phyloP scores from a whole-genome alignment of 2,329 filamentous ascomycete species.

The Stachybotrys echinatus region DNA sequence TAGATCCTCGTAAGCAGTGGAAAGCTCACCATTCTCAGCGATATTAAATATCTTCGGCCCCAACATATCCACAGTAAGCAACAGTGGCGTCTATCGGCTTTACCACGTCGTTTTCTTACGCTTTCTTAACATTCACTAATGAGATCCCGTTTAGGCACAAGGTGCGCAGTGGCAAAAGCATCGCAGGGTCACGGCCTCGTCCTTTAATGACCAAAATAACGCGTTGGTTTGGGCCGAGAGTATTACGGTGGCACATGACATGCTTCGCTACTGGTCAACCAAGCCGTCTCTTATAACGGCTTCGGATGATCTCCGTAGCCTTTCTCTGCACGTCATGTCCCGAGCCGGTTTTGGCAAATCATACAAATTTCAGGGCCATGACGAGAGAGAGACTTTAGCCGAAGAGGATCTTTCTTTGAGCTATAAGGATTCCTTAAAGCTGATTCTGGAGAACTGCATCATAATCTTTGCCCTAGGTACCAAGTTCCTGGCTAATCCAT shows the following conservation, averaged over 20 bases:
- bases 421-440: constrained; percentile 5
- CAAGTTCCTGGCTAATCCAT: constrained; percentile 10
- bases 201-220: constrained; percentile 13
- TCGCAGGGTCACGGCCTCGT: neutral
- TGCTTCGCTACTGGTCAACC: constrained; percentile 11
- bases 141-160: neutral
- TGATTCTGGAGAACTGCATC: constrained; percentile 11
- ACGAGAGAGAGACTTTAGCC: constrained; percentile 2
- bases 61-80: neutral
- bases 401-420: constrained; percentile 4
- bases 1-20: neutral
- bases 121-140: neutral
- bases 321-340: constrained; percentile 14
- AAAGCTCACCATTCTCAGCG: neutral
- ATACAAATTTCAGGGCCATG: constrained; percentile 7
- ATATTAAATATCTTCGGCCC: constrained; percentile 3
- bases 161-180: constrained; percentile 1
- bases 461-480: constrained; percentile 13
- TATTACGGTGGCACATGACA: constrained; percentile 9
- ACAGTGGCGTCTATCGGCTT: too few species aligned
- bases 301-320: constrained; percentile 10
- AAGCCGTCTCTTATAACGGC: constrained; percentile 10
- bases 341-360: constrained; percentile 13
- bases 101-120: too few species aligned
- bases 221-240: constrained; percentile 12